Evolutionary conservation across 2,329 filamentous ascomycete genomes (phyloP), one percentile per base, ranked within the genome.

Genomic region (Chalaropsis ovoidea): DNA sequence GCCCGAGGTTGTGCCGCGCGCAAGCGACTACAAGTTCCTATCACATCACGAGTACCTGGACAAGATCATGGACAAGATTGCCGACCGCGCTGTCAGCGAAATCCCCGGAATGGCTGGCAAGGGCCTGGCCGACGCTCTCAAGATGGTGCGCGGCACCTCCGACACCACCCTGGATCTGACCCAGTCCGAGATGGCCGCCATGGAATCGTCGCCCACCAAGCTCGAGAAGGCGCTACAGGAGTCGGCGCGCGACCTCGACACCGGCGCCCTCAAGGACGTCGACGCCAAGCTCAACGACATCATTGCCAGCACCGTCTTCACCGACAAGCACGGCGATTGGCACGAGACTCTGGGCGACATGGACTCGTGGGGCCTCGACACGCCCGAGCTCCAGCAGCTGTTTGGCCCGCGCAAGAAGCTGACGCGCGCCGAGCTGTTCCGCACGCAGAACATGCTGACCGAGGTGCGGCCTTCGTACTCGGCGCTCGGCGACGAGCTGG

Each of bases 11-110:
- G 60, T 74, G 76, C 73, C 76, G 74, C 71, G 80, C 79, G 71
- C 83, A 65, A 77, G 79, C 62, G 80, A 85, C 68, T 72, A 73
- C 56, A 77, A 81, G 68, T 82, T 86, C 76, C 86, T 86, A 75
- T 79, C 76, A 65, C 76, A 82, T 66, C 81, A 84, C 69, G 85
- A 90, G 72, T 82, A 86, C 68, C 17, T 68, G 42, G 67, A 69
- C 41, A 68, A 69, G 64, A 58, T 69, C 42, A 67, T 69, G 63
- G 49, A 67, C 61, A 67, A 74, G 75, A 71, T 74, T 64, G 75
- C 77, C 45, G 77, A 82, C 61, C 82, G 87, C 71, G 80, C 87
- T 70, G 78, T 79, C 62, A 71, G 74, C 65, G 79, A 76, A 72
- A 76, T 82, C 72, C 73, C 75, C 62, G 70, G 72, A 56, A 68